These are phyloP conservation scores for Didymella keratinophila DNA, from an alignment of 2,329 filamentous ascomycete species.

Conservation along the genomic window DNA sequence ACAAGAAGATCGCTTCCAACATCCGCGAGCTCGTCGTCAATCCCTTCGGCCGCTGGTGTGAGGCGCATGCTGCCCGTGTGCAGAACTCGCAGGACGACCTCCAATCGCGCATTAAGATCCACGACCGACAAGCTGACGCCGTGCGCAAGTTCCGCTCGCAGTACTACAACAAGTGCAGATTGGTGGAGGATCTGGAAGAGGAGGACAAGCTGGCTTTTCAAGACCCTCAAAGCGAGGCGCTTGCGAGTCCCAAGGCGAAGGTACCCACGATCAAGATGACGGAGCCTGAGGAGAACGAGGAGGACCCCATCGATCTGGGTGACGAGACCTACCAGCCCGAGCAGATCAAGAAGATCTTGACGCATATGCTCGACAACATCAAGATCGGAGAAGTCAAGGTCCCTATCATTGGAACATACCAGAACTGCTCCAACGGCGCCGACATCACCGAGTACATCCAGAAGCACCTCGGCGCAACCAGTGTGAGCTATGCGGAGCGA, in stretches of 20 bases:
- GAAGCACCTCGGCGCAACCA: slow-evolving; percentile 82
- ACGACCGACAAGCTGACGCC: slow-evolving; percentile 87
- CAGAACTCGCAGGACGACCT: slow-evolving; percentile 96
- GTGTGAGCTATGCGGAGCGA: slow-evolving; percentile 87
- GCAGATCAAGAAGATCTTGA: slow-evolving; percentile 87
- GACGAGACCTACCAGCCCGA: slow-evolving; percentile 86
- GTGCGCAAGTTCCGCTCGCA: slow-evolving; percentile 93
- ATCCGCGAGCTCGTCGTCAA: slow-evolving; percentile 95
- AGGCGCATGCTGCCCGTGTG: slow-evolving; percentile 88
- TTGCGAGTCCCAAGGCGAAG: slow-evolving; percentile 62
- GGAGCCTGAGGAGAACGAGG: slow-evolving; percentile 68
- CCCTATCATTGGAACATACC: slow-evolving; percentile 91
- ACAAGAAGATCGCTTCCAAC: slow-evolving; percentile 94
- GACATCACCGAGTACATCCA: slow-evolving; percentile 97
- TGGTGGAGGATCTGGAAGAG: slow-evolving; percentile 96
- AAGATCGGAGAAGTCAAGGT: slow-evolving; percentile 92
- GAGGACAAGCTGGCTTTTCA: slow-evolving; percentile 99
- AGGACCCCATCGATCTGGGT: slow-evolving; percentile 89
- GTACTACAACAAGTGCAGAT: slow-evolving; percentile 98
- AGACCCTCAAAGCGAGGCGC: slow-evolving; percentile 68
- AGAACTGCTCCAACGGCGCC: slow-evolving; percentile 88
- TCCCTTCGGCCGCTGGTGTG: slow-evolving; percentile 95
- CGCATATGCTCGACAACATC: slow-evolving; percentile 85
- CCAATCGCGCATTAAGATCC: slow-evolving; percentile 86
- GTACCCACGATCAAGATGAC: slow-evolving; percentile 91